Evolutionary conservation across 2,329 filamentous ascomycete species (phyloP).

Genomic region (Phialophora verrucosa): DNA sequence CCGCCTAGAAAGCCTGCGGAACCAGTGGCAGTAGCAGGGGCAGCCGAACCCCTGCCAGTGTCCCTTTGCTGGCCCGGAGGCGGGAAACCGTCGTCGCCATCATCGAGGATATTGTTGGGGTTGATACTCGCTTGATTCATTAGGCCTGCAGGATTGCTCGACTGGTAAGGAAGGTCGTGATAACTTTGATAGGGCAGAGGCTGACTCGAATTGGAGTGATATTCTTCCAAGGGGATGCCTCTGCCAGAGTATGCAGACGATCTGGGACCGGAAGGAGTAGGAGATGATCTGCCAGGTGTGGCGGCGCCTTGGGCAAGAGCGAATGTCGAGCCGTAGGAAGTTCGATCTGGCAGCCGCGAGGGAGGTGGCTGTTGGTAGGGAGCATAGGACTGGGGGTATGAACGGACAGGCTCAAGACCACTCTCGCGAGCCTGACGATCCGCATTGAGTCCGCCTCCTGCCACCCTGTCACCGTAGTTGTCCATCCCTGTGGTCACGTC

Average conservation of each 20-base stretch:
- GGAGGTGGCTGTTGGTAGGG: constrained; percentile 27
- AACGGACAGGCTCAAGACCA: constrained; percentile 26
- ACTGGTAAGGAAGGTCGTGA: constrained; percentile 70
- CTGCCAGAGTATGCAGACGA: constrained; percentile 50
- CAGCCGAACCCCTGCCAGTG: constrained; percentile 49
- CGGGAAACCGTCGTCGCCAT: constrained; percentile 84
- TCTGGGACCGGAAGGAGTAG: constrained; percentile 38
- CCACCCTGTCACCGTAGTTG: constrained; percentile 22
- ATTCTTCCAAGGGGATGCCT: constrained; percentile 58
- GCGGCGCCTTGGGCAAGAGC: constrained; percentile 38
- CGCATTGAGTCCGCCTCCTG: constrained; percentile 24
- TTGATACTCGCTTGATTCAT: constrained; percentile 52
- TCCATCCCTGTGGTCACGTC: constrained; percentile 33
- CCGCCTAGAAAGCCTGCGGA: constrained; percentile 52
- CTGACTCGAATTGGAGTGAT: constrained; percentile 43
- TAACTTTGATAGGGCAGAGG: constrained; percentile 47
- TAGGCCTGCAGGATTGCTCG: constrained; percentile 62
- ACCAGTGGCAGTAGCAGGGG: constrained; percentile 51
- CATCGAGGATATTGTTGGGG: constrained; percentile 80
- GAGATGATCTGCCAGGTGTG: constrained; percentile 40
- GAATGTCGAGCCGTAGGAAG: constrained; percentile 35
- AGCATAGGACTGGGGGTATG: constrained; percentile 30
- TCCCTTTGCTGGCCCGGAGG: constrained; percentile 59
- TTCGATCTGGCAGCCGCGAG: constrained; percentile 28
- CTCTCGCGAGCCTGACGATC: constrained; percentile 15